Evolutionary conservation across 208 protist species (phyloP).

Genomic region (Trypanosoma congolense): DNA sequence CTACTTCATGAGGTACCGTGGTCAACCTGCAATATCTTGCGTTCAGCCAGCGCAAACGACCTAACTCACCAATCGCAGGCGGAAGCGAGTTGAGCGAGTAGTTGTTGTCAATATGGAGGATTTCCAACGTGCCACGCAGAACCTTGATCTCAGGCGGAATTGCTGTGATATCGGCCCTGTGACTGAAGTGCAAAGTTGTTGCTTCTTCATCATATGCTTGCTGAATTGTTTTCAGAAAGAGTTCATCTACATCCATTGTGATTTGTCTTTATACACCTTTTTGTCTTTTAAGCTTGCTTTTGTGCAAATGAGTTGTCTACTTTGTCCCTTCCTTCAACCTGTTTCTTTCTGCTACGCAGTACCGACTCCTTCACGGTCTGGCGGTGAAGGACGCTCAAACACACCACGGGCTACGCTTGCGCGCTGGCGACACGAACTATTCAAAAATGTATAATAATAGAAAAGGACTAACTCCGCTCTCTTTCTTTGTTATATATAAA

Average conservation of each 20-base stretch:
- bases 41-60: constrained; percentile 57
- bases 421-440: no score
- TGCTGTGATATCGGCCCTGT: constrained; percentile 29
- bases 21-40: constrained; percentile 57
- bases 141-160: constrained; percentile 33
- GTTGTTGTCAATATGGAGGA: constrained; percentile 81
- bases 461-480: no score
- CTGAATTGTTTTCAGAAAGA: constrained; percentile 31
- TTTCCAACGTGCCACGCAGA: constrained; percentile 59
- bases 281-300: background rate
- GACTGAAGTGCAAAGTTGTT: constrained; percentile 50
- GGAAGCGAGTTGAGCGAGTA: constrained; percentile 56
- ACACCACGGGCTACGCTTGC: no score
- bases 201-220: constrained; percentile 38
- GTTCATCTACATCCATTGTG: constrained; percentile 14
- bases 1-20: constrained; percentile 36
- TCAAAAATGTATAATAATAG: no score
- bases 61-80: constrained; percentile 47
- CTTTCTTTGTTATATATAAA: no score
- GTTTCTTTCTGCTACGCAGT: no score
- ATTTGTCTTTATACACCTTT: background rate
- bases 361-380: no score
- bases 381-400: no score
- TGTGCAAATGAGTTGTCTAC: background rate
- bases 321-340: no score